Evolutionary conservation across 2,329 filamentous ascomycete species (phyloP), one percentile per base, ranked within the genome.

Genomic region (Beauveria varroae): DNA sequence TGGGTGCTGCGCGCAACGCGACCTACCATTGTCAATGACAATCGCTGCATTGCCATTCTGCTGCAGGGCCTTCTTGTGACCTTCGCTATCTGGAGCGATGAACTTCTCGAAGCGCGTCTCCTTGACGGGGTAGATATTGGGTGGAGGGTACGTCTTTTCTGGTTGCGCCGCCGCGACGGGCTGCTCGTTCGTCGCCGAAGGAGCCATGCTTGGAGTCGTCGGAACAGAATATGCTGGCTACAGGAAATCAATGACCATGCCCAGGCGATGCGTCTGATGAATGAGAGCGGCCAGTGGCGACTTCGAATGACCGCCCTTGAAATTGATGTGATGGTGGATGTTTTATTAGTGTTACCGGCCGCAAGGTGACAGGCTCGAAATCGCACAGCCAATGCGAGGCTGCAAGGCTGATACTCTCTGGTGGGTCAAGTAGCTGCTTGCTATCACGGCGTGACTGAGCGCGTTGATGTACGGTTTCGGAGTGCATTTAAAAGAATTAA

Each of bases 21-120:
- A 54, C 44, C 30, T 77, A 96, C 93, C 95, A 88, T 97, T 97
- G 78, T 99, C 95, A 71, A 99, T 98, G 64, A 99, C 90, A 70
- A 99, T 97, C 56, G 92, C 91, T 57, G 87, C 89, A 51, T 79
- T 77, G 62, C 78, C 81, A 18, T 80, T 74, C 22, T 81, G 76
- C 61, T 83, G 76, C 56, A 83, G 81, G 63, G 90, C 93, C 67
- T 83, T 81, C 68, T 84, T 81, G 70, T 89, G 92, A 53, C 89
- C 90, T 68, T 93, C 87, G 9, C 80, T 76, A 68, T 84, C 78
- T 2, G 81, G 75, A 34, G 79, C 74, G 43, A 82, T 75, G 60
- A 75, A 80, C 63, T 80, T 80, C 64, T 86, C 83, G 68, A 87
- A 87, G 64, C 77, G 80, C 62, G 79, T 81, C 70, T 88, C 86